Conservation (phyloP, 148 eudicot genomes). For the Talinum fruticosum region DNA sequence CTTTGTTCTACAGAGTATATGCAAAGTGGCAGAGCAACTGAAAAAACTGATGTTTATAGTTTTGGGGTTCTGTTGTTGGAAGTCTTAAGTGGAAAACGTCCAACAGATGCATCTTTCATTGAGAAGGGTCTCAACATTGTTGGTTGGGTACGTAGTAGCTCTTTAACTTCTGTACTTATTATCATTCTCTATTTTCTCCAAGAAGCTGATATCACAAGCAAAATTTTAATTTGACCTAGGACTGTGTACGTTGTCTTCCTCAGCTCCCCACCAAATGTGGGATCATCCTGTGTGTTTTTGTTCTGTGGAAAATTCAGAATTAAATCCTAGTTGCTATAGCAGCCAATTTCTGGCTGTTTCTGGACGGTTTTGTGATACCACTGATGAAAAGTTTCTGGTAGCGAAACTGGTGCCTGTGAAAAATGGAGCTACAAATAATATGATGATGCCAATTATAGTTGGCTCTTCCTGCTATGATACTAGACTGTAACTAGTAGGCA, state of each 20-base stretch:
- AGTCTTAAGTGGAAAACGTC: conserved; percentile 91
- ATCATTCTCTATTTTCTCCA: neutral
- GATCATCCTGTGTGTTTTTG: neutral
- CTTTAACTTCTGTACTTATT: neutral
- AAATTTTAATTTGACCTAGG: neutral
- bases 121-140: conserved; percentile 97
- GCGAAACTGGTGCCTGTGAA: neutral
- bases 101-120: conserved; percentile 92
- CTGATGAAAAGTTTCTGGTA: neutral
- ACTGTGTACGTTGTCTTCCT: neutral
- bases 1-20: conserved; percentile 67
- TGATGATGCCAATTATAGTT: neutral
- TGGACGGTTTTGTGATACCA: neutral
- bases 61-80: conserved; percentile 91
- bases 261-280: neutral
- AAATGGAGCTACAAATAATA: neutral
- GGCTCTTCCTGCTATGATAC: neutral
- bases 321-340: neutral
- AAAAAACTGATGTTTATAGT: conserved; percentile 94
- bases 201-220: neutral
- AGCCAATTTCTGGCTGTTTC: neutral
- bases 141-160: conserved; percentile 76
- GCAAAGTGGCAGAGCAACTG: conserved; percentile 99
- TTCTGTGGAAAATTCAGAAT: neutral
- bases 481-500: neutral